Percentiles rank a stretch among this genome's conserved stretches.
These are phyloP conservation scores for Heracleum sosnowskyi DNA, from an alignment of 129 eudicot genomes.

Conservation along the genomic window DNA sequence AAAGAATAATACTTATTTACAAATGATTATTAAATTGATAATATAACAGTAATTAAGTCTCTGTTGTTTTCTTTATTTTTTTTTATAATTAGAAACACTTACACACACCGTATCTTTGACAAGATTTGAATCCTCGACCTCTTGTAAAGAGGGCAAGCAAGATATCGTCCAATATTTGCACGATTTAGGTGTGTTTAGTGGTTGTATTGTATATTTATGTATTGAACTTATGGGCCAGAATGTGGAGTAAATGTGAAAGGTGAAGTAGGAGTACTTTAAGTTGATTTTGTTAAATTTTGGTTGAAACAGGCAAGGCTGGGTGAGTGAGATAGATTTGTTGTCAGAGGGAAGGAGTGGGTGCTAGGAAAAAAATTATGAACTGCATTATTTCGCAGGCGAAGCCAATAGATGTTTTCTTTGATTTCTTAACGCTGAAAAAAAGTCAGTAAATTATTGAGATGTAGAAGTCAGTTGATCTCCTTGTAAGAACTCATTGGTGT, in stretches of 20 bases:
- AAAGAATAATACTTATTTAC: too few species aligned
- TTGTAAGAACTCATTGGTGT: not conserved
- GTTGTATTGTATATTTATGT: not conserved
- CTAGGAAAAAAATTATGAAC: too few species aligned
- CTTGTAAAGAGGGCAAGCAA: too few species aligned
- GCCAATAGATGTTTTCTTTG: not conserved
- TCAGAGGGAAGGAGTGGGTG: conserved; percentile 57
- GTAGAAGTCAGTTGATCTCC: not conserved
- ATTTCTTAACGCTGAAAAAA: too few species aligned
- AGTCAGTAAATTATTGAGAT: not conserved
- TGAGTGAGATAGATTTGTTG: conserved; percentile 51
- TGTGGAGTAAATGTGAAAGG: not conserved
- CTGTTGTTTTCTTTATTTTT: not conserved
- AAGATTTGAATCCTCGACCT: too few species aligned
- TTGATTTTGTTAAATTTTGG: not conserved
- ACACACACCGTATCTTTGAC: too few species aligned
- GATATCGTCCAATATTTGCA: too few species aligned
- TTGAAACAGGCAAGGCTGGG: conserved; percentile 50
- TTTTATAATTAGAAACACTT: too few species aligned
- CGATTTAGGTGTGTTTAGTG: not conserved
- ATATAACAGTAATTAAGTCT: not conserved
- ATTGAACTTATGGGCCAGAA: not conserved
- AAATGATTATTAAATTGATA: not conserved
- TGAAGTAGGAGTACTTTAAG: not conserved
- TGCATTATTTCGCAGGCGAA: not conserved